phyloP scores from a whole-genome alignment of 2,329 filamentous ascomycete species.

The Aureobasidium sp. region DNA sequence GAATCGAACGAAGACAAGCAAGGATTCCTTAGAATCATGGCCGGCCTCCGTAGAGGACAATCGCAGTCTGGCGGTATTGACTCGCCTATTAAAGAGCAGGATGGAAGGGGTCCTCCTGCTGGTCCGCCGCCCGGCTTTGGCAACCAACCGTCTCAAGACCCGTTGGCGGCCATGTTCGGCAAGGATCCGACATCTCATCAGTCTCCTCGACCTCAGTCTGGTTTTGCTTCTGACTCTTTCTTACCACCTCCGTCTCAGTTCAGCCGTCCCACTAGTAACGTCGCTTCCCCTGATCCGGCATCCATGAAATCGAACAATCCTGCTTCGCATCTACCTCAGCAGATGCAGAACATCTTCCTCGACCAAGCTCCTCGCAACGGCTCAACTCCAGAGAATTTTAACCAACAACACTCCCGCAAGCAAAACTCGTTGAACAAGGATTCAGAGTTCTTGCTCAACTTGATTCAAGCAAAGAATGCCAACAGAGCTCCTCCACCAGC shows the following conservation, averaged over 20 bases:
- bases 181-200: conserved; percentile 8
- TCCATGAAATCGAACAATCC: conserved; percentile 1
- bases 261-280: conserved; percentile 8
- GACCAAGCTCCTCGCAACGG: conserved; percentile 14
- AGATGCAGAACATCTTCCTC: conserved; percentile 10
- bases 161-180: conserved; percentile 14
- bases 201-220: conserved; percentile 11
- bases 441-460: conserved; percentile 75
- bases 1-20: conserved; percentile 64
- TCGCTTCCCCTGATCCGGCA: conserved; percentile 8
- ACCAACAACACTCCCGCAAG: conserved; percentile 32
- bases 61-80: conserved; percentile 21
- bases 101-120: conserved; percentile 9
- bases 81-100: conserved; percentile 15
- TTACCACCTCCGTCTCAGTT: conserved; percentile 4
- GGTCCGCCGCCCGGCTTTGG: background rate
- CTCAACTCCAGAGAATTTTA: conserved; percentile 18
- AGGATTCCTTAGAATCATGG: conserved; percentile 74
- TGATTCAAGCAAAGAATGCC: conserved; percentile 56
- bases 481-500: conserved; percentile 30
- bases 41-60: conserved; percentile 62
- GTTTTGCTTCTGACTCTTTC: conserved; percentile 2
- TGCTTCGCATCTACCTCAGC: conserved; percentile 12
- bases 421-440: conserved; percentile 48
- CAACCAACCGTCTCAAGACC: background rate